Conservation (phyloP, 371 early-diverging fungal genomes). For the Apophysomyces trapeziformis region DNA sequence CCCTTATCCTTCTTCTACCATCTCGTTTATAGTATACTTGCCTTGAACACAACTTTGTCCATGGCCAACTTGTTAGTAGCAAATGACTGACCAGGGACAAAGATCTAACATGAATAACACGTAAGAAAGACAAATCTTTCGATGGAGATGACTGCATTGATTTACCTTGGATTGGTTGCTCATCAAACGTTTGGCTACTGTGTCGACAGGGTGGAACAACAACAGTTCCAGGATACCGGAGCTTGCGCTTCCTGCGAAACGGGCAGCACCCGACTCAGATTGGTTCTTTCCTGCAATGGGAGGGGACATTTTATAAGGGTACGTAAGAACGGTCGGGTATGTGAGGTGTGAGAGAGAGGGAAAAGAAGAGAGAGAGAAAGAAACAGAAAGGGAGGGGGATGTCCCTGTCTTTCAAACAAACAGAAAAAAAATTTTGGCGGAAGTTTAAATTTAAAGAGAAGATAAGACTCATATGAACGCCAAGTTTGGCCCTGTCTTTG, state of each 20-base stretch:
- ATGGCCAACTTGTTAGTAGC: constrained; percentile 65
- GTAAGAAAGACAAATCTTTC: not conserved
- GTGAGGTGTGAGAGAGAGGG: constrained; percentile 9
- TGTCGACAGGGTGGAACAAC: constrained; percentile 98
- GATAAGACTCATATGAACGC: not conserved
- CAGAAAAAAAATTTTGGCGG: constrained; percentile 19
- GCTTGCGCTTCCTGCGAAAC: constrained; percentile 89
- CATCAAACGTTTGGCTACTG: constrained; percentile 98
- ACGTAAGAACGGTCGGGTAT: not conserved
- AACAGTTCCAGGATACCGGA: constrained; percentile 94
- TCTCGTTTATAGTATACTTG: constrained; percentile 25
- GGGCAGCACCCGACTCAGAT: constrained; percentile 83
- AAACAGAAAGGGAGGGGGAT: constrained; percentile 11
- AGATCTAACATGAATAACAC: constrained; percentile 49
- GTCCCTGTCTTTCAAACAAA: constrained; percentile 11
- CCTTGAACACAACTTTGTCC: constrained; percentile 84
- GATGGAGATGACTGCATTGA: not conserved
- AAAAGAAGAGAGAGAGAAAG: constrained; percentile 14
- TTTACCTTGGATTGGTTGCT: constrained; percentile 83
- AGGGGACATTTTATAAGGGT: constrained; percentile 55
- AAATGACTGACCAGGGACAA: constrained; percentile 60
- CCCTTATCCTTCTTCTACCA: not conserved
- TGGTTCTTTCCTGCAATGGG: constrained; percentile 62
- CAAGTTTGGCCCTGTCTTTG: not conserved
- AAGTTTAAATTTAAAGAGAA: not conserved